These are phyloP conservation scores for Penicillium digitatum DNA, from an alignment of 2,329 filamentous ascomycete genomes.

Conservation along the genomic window DNA sequence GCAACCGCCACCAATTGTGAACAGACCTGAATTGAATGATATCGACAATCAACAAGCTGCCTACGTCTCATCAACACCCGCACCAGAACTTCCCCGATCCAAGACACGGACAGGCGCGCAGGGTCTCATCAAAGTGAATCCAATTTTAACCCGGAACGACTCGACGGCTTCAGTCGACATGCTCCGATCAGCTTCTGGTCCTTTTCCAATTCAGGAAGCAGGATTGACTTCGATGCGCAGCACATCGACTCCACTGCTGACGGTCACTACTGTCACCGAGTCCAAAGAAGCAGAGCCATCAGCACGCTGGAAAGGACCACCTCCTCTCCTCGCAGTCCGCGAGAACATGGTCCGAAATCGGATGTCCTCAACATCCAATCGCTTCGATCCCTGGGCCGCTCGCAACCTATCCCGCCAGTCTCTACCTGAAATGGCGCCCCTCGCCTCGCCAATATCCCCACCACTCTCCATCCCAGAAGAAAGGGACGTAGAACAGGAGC, in stretches of 20 bases:
- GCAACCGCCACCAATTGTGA: slow-evolving; percentile 40
- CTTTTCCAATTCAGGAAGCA: neutral
- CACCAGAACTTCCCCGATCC: slow-evolving; percentile 3
- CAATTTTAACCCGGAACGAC: slow-evolving; percentile 10
- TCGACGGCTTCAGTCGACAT: slow-evolving; percentile 13
- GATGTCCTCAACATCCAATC: slow-evolving; percentile 37
- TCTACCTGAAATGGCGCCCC: slow-evolving; percentile 14
- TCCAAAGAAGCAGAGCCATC: slow-evolving; percentile 17
- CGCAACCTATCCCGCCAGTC: slow-evolving; percentile 30
- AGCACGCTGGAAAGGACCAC: slow-evolving; percentile 27
- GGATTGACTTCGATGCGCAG: slow-evolving; percentile 7
- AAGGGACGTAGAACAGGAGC: slow-evolving; percentile 2
- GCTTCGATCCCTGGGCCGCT: slow-evolving; percentile 30
- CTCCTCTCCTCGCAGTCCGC: slow-evolving; percentile 54
- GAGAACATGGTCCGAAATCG: slow-evolving; percentile 48
- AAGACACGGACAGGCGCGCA: slow-evolving; percentile 11
- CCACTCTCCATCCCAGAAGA: slow-evolving; percentile 26
- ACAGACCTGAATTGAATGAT: slow-evolving; percentile 13
- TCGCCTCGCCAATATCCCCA: slow-evolving; percentile 18
- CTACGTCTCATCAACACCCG: slow-evolving; percentile 6
- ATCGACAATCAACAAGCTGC: slow-evolving; percentile 18
- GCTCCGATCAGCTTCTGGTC: neutral
- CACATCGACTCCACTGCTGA: slow-evolving; percentile 23
- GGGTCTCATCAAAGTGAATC: slow-evolving; percentile 2
- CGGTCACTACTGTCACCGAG: slow-evolving; percentile 13